Base-by-base conservation (phyloP, 768 basidiomycete genomes). In the Coprinopsis strossmayeri region DNA sequence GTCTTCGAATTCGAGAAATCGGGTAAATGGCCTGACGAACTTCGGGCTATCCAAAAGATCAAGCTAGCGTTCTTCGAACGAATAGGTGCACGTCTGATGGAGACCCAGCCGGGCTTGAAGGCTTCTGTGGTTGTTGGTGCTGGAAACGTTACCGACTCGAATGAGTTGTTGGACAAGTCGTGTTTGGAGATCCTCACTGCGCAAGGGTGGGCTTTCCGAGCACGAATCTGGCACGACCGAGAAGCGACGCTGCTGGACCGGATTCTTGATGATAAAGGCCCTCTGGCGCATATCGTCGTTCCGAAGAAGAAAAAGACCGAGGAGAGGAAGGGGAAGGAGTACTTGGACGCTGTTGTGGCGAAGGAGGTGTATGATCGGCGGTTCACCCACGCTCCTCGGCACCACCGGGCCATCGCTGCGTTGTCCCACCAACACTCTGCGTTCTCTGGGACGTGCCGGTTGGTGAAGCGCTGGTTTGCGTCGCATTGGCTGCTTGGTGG, bases 401-500 rank as follows among this genome's bases (percentile, higher is more conserved):
- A 98, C 57, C 96, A 99, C 59, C 75, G 86, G 0, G 87, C 87
- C 0, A 72, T 97, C 39, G 78, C 84, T 0, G 77, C 85, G 2
- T 69, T 97, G 17, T 83, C 81, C 43, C 92, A 97, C 63, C 81
- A 79, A 40, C 85, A 80, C 58, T 64, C 79, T 0, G 87, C 92
- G 10, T 96, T 82, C 64, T 75, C 91, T 2, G 81, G 86, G 7
- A 92, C 94, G 0, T 87, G 90, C 13, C 76, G 96, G 32, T 74
- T 98, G 13, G 78, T 89, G 44, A 95, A 97, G 68, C 78, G 95
- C 35, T 99, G 96, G 96, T 70, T 98, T 46, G 81, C 88, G 0
- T 71, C 86, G 5, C 96, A 99, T 61, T 91, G 88, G 85, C 74
- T 96, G 49, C 75, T 98, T 27, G 72, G 77, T 3, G 65, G 73